Conservation (phyloP, 805 yeast species). For the Zygotorulaspora sp. region DNA sequence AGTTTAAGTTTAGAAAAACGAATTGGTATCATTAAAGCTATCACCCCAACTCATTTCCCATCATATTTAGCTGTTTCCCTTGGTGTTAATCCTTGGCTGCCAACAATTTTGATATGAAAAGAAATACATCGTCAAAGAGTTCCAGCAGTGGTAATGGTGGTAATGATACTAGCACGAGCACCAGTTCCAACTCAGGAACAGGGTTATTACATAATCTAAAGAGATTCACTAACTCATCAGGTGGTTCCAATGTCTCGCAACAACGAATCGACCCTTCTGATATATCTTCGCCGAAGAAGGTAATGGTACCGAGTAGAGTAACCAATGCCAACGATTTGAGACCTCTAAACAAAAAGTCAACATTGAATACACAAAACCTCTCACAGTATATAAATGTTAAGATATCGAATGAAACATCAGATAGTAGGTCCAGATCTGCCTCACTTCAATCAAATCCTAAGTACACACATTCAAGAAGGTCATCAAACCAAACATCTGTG, state of each 20-base stretch:
- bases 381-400: slow-evolving; percentile 28
- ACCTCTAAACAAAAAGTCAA: slow-evolving; percentile 28
- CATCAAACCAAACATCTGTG: slow-evolving; percentile 11
- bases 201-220: slow-evolving; percentile 30
- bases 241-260: slow-evolving; percentile 5
- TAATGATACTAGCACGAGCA: slow-evolving; percentile 7
- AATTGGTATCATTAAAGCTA: no score
- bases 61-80: not conserved
- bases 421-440: slow-evolving; percentile 19
- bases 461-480: slow-evolving; percentile 27
- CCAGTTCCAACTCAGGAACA: slow-evolving; percentile 10
- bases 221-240: slow-evolving; percentile 23
- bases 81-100: not conserved
- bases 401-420: slow-evolving; percentile 9
- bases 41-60: not conserved
- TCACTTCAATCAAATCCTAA: slow-evolving; percentile 27
- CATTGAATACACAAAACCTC: slow-evolving; percentile 29
- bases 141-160: slow-evolving; percentile 13
- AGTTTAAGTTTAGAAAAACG: no score
- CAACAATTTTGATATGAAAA: slow-evolving; percentile 9
- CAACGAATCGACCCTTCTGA: slow-evolving; percentile 15
- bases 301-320: slow-evolving; percentile 19
- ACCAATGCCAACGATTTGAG: slow-evolving; percentile 15
- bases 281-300: slow-evolving; percentile 22
- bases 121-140: slow-evolving; percentile 14